Evolutionary conservation across 345 rosid species (phyloP).

Genomic region (Tarenaya hassleriana): DNA sequence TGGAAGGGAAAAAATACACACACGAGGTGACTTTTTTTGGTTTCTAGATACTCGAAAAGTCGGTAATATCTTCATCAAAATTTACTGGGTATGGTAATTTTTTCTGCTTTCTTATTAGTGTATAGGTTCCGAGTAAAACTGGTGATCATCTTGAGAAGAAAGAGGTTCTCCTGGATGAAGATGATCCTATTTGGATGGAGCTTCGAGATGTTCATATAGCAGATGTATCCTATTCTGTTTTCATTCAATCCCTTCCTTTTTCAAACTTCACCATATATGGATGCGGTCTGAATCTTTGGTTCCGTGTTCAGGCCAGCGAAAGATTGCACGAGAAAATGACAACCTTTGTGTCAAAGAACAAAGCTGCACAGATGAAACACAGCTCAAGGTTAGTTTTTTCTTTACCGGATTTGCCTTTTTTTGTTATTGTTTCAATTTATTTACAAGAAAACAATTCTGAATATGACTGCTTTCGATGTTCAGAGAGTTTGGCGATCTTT

Average conservation of each 20-base stretch:
- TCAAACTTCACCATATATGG: slow-evolving; percentile 7
- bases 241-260: slow-evolving; percentile 15
- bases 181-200: slow-evolving; percentile 95
- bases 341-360: slow-evolving; percentile 73
- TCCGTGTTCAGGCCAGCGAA: slow-evolving; percentile 68
- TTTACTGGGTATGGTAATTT: slow-evolving; percentile 30
- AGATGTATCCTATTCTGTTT: slow-evolving; percentile 44
- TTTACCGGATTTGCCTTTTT: slow-evolving; percentile 9
- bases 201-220: slow-evolving; percentile 94
- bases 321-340: slow-evolving; percentile 93
- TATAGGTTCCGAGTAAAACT: slow-evolving; percentile 67
- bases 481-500: slow-evolving; percentile 77
- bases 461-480: slow-evolving; percentile 13
- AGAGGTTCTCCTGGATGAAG: slow-evolving; percentile 93
- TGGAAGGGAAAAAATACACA: slow-evolving; percentile 93
- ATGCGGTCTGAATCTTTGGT: slow-evolving; percentile 21
- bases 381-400: slow-evolving; percentile 84
- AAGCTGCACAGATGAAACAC: slow-evolving; percentile 92
- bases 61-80: slow-evolving; percentile 14
- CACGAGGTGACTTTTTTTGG: slow-evolving; percentile 58
- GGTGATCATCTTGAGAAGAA: slow-evolving; percentile 75
- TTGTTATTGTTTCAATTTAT: slow-evolving; percentile 15
- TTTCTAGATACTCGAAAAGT: slow-evolving; percentile 14
- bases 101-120: slow-evolving; percentile 26
- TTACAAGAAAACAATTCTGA: slow-evolving; percentile 3